Evolutionary conservation across 1,284 basidiomycete genomes (phyloP), one percentile per base, ranked within the genome.

Genomic region (Sporisorium graminicola): DNA sequence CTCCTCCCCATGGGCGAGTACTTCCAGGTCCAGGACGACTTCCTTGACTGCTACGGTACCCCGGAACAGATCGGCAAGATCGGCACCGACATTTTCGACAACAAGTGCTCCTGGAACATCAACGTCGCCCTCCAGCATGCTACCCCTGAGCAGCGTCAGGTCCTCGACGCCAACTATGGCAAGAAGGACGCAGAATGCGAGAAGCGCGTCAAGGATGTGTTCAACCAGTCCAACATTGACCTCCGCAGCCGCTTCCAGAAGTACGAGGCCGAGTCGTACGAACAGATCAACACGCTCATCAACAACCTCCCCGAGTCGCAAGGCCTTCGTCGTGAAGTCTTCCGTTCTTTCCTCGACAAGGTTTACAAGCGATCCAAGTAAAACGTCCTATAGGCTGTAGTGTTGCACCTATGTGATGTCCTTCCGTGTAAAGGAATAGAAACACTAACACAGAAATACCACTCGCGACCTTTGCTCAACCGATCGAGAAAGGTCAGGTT

Each of bases 1-100:
- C 90, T 98, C 53, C 88, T 99, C 60, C 94, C 94, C 10, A 90
- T 98, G 71, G 96, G 97, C 66, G 95, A 97, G 87, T 99, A 98
- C 88, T 99, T 98, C 91, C 96, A 99, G 88, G 90, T 97, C 55
- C 96, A 99, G 87, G 96, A 99, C 87, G 97, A 99, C 87, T 98
- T 92, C 87, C 91, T 99, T 78, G 96, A 99, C 87, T 97, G 91
- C 85, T 92, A 92, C 57, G 94, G 92, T 13, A 90, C 93, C 2
- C 94, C 94, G 0, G 94, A 95, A 87, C 90, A 93, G 79, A 93
- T 98, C 62, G 97, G 96, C 74, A 99, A 99, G 88, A 91, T 98
- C 76, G 97, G 96, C 33, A 98, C 96, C 22, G 97, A 99, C 87
- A 99, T 99, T 82, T 87, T 97, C 65, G 96, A 99, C 88, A 98